A percentile compares a stretch with the other conserved stretches of the same genome.
These are phyloP conservation scores for Yamadazyma akitaensis DNA, from an alignment of 805 yeast species.

Conservation along the genomic window DNA sequence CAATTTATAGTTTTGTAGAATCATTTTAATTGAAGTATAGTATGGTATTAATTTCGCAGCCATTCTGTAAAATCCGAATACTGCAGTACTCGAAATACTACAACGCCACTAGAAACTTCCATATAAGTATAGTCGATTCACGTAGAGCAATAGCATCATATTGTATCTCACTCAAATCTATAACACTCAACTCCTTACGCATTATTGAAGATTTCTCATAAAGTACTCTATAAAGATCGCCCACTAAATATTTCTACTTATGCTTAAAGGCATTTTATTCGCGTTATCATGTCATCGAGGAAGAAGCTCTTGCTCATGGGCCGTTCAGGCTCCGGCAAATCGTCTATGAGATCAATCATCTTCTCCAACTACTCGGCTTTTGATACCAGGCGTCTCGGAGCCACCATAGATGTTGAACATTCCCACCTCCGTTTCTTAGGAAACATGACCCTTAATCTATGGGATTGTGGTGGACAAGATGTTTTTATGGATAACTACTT, in stretches of 20 bases:
- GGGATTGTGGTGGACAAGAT: slow-evolving; percentile 99
- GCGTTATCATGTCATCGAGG: slow-evolving; percentile 21
- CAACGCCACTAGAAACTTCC: too few species aligned
- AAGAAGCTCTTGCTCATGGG: slow-evolving; percentile 59
- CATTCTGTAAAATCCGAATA: neutral
- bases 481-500: slow-evolving; percentile 93
- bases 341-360: slow-evolving; percentile 95
- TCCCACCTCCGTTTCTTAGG: slow-evolving; percentile 90
- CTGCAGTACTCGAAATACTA: too few species aligned
- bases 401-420: slow-evolving; percentile 98
- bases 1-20: too few species aligned
- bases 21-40: too few species aligned
- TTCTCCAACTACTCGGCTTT: slow-evolving; percentile 95
- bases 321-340: slow-evolving; percentile 95
- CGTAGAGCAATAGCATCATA: too few species aligned
- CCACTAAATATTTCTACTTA: neutral
- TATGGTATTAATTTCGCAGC: too few species aligned
- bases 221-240: too few species aligned
- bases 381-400: slow-evolving; percentile 92
- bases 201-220: too few species aligned
- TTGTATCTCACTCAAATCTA: neutral
- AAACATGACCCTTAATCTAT: slow-evolving; percentile 88
- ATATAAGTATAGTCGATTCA: too few species aligned
- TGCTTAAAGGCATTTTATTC: neutral
- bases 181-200: too few species aligned